Conservation (phyloP, 768 basidiomycete genomes). For the Suillus fuscotomentosus region DNA sequence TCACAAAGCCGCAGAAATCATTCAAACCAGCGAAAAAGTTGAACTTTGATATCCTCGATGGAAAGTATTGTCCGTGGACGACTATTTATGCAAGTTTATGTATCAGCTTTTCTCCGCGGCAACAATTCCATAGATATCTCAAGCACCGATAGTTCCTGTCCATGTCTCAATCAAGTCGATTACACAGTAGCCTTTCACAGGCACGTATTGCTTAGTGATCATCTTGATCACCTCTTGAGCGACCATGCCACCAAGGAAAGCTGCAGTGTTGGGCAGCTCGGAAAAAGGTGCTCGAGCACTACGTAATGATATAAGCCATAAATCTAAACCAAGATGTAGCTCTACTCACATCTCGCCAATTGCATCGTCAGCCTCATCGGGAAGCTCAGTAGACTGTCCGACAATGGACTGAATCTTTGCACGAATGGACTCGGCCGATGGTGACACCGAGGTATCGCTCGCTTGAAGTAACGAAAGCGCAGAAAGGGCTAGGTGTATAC, state of each 20-base stretch:
- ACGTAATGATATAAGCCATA: slow-evolving; percentile 5
- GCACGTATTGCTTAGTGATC: slow-evolving; percentile 93
- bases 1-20: slow-evolving; percentile 12
- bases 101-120: neutral
- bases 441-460: slow-evolving; percentile 28
- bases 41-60: neutral
- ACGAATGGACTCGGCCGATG: slow-evolving; percentile 52
- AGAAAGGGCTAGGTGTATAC: slow-evolving; percentile 73
- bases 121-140: neutral
- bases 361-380: slow-evolving; percentile 55
- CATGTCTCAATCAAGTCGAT: slow-evolving; percentile 82
- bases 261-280: slow-evolving; percentile 91
- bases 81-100: neutral
- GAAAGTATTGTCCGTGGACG: neutral
- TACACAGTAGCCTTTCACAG: slow-evolving; percentile 80
- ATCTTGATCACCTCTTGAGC: slow-evolving; percentile 98
- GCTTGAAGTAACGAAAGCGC: slow-evolving; percentile 44
- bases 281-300: slow-evolving; percentile 80
- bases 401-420: slow-evolving; percentile 49
- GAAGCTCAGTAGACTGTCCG: slow-evolving; percentile 48
- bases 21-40: neutral
- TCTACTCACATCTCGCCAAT: slow-evolving; percentile 76
- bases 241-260: slow-evolving; percentile 89
- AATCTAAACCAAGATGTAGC: neutral
- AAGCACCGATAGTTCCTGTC: slow-evolving; percentile 54